Evolutionary conservation across 1,284 basidiomycete genomes (phyloP), one percentile per base, ranked within the genome.

Genomic region (Phenoliferia sp.): DNA sequence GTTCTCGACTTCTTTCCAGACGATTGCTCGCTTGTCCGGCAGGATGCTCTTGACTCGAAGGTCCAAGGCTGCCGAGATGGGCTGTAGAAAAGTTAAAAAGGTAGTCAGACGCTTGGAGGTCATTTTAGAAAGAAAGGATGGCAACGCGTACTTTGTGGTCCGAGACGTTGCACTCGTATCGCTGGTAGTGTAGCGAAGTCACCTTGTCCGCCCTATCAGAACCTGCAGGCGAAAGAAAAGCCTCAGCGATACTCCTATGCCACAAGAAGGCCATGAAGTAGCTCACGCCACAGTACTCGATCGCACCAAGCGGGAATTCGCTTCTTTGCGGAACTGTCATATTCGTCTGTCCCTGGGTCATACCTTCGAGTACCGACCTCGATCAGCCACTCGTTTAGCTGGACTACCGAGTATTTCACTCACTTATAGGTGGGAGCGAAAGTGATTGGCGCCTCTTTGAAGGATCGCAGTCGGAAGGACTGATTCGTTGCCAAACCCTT

Each of bases 221-320:
- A 32, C 67, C 67, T 67, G 57, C 15, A 50, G 32, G 9, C 56
- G 22, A 32, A 31, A 19, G 22, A 28, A 17, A n/a, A 35, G 58
- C 56, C 29, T 31, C 4, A 57, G 50, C 22, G n/a, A 32, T 10
- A 22, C 39, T 15, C 15, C 39, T 44, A 15, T 12, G 22, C 22
- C 39, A 44, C 22, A 56, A 17, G 12, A 29, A 17, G 17, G 1
- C 48, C 33, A 44, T 17, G 50, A 54, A 61, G n/a, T n/a, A n/a
- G n/a, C 61, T 17, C 77, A 19, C 80, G 74, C 52, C 63, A 96
- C 63, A 99, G 79, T 15, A 99, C 86, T n/a, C 94, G 89, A 81
- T 97, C 94, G 76, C 94, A 98, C 95, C 95, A 99, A 10, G 96
- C 92, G 3, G 96, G 96, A 77, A 96, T 90, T 9, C 96, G 86